Percentiles rank a stretch among this genome's conserved stretches.
These are phyloP conservation scores for Hibiscus mutabilis DNA, from an alignment of 345 rosid genomes.

Conservation along the genomic window DNA sequence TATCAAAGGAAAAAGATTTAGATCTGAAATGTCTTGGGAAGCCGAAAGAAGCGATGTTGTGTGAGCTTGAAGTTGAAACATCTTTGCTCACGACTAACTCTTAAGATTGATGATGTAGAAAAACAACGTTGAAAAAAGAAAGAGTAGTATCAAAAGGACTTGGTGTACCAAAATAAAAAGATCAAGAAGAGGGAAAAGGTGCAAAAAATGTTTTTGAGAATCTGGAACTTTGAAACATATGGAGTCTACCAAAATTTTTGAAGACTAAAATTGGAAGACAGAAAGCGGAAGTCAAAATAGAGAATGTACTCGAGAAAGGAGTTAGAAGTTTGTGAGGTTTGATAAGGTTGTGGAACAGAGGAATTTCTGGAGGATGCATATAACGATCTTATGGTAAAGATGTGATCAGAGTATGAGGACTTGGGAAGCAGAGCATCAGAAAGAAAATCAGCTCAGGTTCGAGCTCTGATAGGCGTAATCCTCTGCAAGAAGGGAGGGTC, in stretches of 20 bases:
- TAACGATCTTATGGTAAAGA: conserved; percentile 43
- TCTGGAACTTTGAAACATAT: conserved; percentile 13
- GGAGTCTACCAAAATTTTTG: neutral
- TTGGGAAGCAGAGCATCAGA: conserved; percentile 37
- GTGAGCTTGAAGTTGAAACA: conserved; percentile 40
- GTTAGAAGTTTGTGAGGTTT: conserved; percentile 72
- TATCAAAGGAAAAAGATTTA: too few relatives aligned
- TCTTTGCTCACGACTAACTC: conserved; percentile 23
- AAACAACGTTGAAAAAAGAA: conserved; percentile 47
- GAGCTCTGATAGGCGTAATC: conserved; percentile 24
- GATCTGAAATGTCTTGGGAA: conserved; percentile 43
- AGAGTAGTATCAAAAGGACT: conserved; percentile 22
- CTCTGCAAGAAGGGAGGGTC: conserved; percentile 1
- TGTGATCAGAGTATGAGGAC: conserved; percentile 41
- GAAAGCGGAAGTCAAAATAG: neutral
- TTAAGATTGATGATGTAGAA: conserved; percentile 40
- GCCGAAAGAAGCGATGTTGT: conserved; percentile 53
- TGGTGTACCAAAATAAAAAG: conserved; percentile 38
- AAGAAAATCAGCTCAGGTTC: conserved; percentile 18
- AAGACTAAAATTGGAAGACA: conserved; percentile 11
- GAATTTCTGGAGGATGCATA: conserved; percentile 54
- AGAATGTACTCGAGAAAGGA: conserved; percentile 48
- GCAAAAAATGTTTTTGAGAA: conserved; percentile 13
- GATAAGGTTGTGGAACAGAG: conserved; percentile 44
- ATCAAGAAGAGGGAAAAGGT: conserved; percentile 33